These are phyloP conservation scores for Cylindrotheca closterium DNA, from an alignment of 108 stramenopile species.

Conservation along the genomic window DNA sequence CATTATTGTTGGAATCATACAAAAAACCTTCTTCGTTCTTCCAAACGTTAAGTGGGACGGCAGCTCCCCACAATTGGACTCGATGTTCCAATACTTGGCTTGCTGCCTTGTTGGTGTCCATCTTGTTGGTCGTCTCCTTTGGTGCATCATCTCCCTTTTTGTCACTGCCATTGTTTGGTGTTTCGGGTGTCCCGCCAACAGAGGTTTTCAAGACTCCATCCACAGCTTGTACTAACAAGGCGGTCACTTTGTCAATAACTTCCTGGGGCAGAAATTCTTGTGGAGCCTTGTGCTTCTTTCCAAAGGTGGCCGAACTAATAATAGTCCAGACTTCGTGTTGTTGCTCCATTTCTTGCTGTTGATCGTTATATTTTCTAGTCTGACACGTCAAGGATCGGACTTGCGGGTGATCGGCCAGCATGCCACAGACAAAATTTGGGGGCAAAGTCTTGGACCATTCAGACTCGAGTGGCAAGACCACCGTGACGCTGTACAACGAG, in stretches of 20 bases:
- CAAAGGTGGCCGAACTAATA: slow-evolving; percentile 75
- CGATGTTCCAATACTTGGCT: slow-evolving; percentile 52
- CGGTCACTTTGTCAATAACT: slow-evolving; percentile 48
- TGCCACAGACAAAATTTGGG: slow-evolving; percentile 42
- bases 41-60: slow-evolving; percentile 83
- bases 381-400: slow-evolving; percentile 64
- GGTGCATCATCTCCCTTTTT: too few relatives aligned
- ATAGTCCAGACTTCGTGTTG: slow-evolving; percentile 75
- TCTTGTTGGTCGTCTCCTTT: neutral
- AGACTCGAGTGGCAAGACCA: slow-evolving; percentile 41
- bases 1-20: slow-evolving; percentile 54
- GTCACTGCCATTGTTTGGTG: slow-evolving; percentile 5
- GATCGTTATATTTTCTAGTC: slow-evolving; percentile 63
- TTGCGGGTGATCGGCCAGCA: slow-evolving; percentile 64
- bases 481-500: slow-evolving; percentile 64
- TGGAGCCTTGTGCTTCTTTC: slow-evolving; percentile 74
- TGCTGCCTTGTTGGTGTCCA: neutral
- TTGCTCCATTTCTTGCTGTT: slow-evolving; percentile 16
- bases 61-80: slow-evolving; percentile 89
- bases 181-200: too few relatives aligned
- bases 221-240: slow-evolving; percentile 46
- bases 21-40: slow-evolving; percentile 43
- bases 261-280: slow-evolving; percentile 80
- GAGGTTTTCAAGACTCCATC: slow-evolving; percentile 47
- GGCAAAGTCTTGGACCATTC: slow-evolving; percentile 29